Evolutionary conservation across 2,329 filamentous ascomycete species (phyloP), one percentile per base, ranked within the genome.

Genomic region (Verticillium isaacii): DNA sequence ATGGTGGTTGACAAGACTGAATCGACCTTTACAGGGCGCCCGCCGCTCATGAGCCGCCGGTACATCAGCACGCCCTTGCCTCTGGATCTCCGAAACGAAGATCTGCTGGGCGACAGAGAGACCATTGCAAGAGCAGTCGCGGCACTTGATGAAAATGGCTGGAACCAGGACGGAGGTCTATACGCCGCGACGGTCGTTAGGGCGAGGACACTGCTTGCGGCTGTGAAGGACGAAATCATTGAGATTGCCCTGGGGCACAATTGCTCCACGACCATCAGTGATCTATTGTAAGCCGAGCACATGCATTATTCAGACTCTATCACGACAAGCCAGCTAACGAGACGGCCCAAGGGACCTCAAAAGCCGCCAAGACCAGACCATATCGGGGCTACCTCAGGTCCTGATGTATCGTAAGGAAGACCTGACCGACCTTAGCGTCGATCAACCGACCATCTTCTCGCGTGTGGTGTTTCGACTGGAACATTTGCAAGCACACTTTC

Each of bases 171-270:
- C 1, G 80, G 79, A 0, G 68, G 71, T 0, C 66, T 84, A 0
- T 73, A 79, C 25, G 68, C 79, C 0, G 73, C 76, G 0, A 85
- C 83, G 0, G 76, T 79, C 60, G 67, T 74, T 0, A 74, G 84
- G 29, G 78, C 81, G 0, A 78, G 80, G 56, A 75, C 76, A 1
- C 74, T 78, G 14, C 75, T 87, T 39, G 78, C 80, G 2, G 67
- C 75, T 0, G 76, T 88, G 7, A 76, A 82, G 2, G 85, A 88
- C 63, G 85, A 88, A 56, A 80, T 88, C 5, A 75, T 88, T 4
- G 82, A 87, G 64, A 75, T 87, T 29, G 84, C 84, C 0, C 70
- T 87, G 0, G 80, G 80, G 56, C 50, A 62, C 19, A 63, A 63
- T 78, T 9, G 19, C 41, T n/a, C 19, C 6, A 23, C 41, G 5